Percentiles rank a stretch among this genome's conserved stretches.
These are phyloP conservation scores for Neonothopanus nambi DNA, from an alignment of 1,284 basidiomycete species.

Conservation along the genomic window DNA sequence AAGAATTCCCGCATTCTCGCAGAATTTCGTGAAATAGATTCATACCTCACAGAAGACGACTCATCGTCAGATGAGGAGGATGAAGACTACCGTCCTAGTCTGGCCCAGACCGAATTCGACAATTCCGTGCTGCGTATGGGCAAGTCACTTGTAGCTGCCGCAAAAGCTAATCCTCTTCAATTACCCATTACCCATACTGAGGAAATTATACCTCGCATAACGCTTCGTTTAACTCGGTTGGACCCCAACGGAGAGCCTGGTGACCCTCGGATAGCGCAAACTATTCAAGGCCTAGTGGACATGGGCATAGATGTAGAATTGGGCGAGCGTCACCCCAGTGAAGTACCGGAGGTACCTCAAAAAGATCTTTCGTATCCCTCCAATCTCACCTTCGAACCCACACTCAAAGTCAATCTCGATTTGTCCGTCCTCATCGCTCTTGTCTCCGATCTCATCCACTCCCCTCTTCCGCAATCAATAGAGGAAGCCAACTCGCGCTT, in stretches of 20 bases:
- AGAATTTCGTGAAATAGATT: slow-evolving; percentile 81
- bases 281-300: slow-evolving; percentile 51
- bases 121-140: slow-evolving; percentile 73
- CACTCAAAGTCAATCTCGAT: slow-evolving; percentile 71
- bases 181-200: slow-evolving; percentile 25
- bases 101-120: slow-evolving; percentile 57
- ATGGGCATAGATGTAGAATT: slow-evolving; percentile 71
- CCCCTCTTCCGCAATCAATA: slow-evolving; percentile 56
- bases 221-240: slow-evolving; percentile 70
- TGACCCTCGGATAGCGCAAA: slow-evolving; percentile 63
- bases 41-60: slow-evolving; percentile 65
- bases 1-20: slow-evolving; percentile 75
- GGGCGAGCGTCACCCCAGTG: slow-evolving; percentile 50
- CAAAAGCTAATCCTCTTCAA: slow-evolving; percentile 49
- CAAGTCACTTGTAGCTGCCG: slow-evolving; percentile 60
- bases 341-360: slow-evolving; percentile 22
- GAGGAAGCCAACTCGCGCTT: slow-evolving; percentile 66
- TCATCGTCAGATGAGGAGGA: slow-evolving; percentile 34
- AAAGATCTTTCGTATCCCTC: slow-evolving; percentile 18
- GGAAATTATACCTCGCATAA: slow-evolving; percentile 39
- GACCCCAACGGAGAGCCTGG: slow-evolving; percentile 43
- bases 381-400: slow-evolving; percentile 39
- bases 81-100: slow-evolving; percentile 30
- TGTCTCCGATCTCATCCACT: slow-evolving; percentile 80
- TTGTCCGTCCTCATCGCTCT: slow-evolving; percentile 81